phyloP scores from a whole-genome alignment of 2,329 filamentous ascomycete genomes.

The Monosporascus cannonballus region DNA sequence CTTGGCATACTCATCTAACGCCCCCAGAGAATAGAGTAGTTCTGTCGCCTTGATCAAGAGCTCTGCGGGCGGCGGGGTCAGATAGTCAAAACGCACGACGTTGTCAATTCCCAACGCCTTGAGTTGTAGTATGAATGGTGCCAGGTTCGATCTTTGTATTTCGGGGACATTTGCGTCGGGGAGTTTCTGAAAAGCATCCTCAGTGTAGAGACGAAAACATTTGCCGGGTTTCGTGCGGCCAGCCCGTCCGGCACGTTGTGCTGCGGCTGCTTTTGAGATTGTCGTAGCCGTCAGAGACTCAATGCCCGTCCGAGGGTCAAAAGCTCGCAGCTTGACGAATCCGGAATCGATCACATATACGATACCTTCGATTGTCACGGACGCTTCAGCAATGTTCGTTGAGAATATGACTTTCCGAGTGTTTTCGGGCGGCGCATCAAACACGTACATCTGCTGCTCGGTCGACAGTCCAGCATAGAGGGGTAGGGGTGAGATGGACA shows the following conservation, averaged over 20 bases:
- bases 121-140: constrained; percentile 80
- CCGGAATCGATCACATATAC: constrained; percentile 87
- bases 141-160: constrained; percentile 86
- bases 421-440: constrained; percentile 74
- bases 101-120: constrained; percentile 96
- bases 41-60: constrained; percentile 83
- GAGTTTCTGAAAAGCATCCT: constrained; percentile 60
- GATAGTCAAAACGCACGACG: constrained; percentile 81
- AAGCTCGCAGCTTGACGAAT: constrained; percentile 84
- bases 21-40: constrained; percentile 78
- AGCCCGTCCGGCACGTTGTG: constrained; percentile 82
- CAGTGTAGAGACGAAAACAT: constrained; percentile 88
- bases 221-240: constrained; percentile 87
- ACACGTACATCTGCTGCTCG: constrained; percentile 92
- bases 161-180: constrained; percentile 75
- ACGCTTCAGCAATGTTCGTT: constrained; percentile 95
- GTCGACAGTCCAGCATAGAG: constrained; percentile 85
- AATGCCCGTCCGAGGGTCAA: constrained; percentile 78
- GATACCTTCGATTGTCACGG: constrained; percentile 88
- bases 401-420: constrained; percentile 87
- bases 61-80: constrained; percentile 79
- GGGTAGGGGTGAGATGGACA: constrained; percentile 64
- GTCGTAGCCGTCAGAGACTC: constrained; percentile 78
- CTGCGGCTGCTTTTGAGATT: constrained; percentile 87
- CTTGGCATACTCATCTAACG: constrained; percentile 83